Evolutionary conservation across 2,329 filamentous ascomycete genomes (phyloP), one percentile per base, ranked within the genome.

Genomic region (Hysterium pulicare): DNA sequence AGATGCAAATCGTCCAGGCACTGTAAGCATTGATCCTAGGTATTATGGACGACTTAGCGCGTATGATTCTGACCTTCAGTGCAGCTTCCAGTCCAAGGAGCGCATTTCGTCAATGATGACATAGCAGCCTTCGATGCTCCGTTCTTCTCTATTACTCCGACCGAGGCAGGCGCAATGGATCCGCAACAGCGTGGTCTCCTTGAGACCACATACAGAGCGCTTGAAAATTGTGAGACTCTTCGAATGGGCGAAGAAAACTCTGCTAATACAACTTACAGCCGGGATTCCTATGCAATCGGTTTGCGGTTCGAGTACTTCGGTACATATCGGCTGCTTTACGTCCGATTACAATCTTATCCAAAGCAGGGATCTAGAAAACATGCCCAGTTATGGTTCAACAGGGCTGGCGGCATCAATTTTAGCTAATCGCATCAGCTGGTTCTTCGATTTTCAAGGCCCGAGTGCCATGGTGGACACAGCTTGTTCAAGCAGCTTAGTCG

Each of bases 391-490:
- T 30, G 9, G 24, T 10, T 21, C 31, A 21, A 48, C 42, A 1
- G 45, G 45, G 15, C 34, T 36, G 28, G 23, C 32, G 13, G 20
- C 28, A 9, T 33, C 58, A 2, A 59, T 64, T 48, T 55, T 60
- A 33, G 51, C 61, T 0, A 62, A 62, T 41, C 49, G 59, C 1
- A 55, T 66, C 9, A 56, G 51, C 0, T 57, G 59, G 34, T 59
- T 61, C 38, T 64, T 63, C 31, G 58, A 63, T 32, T 36, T 59
- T 1, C 45, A 53, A 5, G 62, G 62, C 2, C 61, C 62, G 3
- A 59, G 55, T 23, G 48, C 55, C 10, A 61, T 60, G 0, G 38
- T 66, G 1, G 61, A 66, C 30, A 64, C 62, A 5, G 62, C 61
- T 1, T 66, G 62, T 31, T 62, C 60, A 4, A 56, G 53, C 13